phyloP scores from a whole-genome alignment of 2,329 filamentous ascomycete species.

The Diaporthe destruens region DNA sequence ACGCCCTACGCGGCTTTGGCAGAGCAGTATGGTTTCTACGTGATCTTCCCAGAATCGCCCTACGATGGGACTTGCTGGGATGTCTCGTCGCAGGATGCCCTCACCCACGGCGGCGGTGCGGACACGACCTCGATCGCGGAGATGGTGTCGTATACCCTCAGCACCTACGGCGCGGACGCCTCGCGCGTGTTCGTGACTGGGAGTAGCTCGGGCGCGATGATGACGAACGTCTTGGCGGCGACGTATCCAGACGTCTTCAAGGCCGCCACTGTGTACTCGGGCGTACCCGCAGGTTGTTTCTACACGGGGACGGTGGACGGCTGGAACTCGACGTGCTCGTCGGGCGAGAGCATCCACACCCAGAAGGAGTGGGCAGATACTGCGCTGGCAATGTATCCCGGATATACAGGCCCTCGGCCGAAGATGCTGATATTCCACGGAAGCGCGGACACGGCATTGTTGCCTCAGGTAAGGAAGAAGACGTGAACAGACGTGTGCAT shows the following conservation, averaged over 20 bases:
- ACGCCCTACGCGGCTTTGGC: slow-evolving; percentile 66
- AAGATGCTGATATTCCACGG: slow-evolving; percentile 61
- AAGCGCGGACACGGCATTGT: slow-evolving; percentile 52
- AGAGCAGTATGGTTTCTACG: slow-evolving; percentile 68
- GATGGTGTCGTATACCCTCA: slow-evolving; percentile 65
- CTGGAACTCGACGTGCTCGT: slow-evolving; percentile 69
- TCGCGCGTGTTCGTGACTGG: slow-evolving; percentile 64
- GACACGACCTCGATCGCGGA: slow-evolving; percentile 65
- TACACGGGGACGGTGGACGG: slow-evolving; percentile 52
- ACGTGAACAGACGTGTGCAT: neutral
- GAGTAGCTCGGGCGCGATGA: slow-evolving; percentile 64
- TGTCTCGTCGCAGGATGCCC: slow-evolving; percentile 63
- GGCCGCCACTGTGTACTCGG: slow-evolving; percentile 64
- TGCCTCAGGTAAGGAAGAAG: slow-evolving; percentile 47
- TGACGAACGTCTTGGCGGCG: slow-evolving; percentile 66
- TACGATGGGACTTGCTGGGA: slow-evolving; percentile 68
- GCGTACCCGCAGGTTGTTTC: slow-evolving; percentile 70
- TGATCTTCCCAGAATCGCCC: slow-evolving; percentile 60
- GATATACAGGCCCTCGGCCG: slow-evolving; percentile 59
- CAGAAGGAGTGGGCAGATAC: slow-evolving; percentile 57
- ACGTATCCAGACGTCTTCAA: slow-evolving; percentile 68
- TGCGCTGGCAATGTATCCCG: slow-evolving; percentile 62
- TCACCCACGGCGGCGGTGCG: slow-evolving; percentile 65
- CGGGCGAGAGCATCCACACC: slow-evolving; percentile 60
- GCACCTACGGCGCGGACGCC: slow-evolving; percentile 61